phyloP scores from a whole-genome alignment of 2,329 filamentous ascomycete species.

The Xylaria arbuscula region DNA sequence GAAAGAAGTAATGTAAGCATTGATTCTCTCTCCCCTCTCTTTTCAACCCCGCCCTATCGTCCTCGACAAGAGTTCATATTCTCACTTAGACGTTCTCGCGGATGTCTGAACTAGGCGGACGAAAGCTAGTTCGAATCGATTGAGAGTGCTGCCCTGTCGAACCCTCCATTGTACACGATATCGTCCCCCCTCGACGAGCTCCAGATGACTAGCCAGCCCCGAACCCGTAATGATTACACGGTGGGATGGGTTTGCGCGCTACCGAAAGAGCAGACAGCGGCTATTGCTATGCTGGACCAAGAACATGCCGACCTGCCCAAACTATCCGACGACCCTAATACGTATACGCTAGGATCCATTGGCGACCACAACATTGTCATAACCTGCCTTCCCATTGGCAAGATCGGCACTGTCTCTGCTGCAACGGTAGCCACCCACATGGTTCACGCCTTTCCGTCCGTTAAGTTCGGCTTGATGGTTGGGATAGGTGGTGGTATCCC shows the following conservation, averaged over 20 bases:
- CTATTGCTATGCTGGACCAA: slow-evolving; percentile 19
- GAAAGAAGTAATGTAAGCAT: no score
- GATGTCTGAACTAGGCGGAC: no score
- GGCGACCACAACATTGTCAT: slow-evolving; percentile 43
- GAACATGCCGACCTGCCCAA: slow-evolving; percentile 3
- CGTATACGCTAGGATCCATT: slow-evolving; percentile 43
- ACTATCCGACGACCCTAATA: slow-evolving; percentile 27
- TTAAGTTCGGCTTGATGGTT: slow-evolving; percentile 56
- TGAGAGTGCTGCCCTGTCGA: no score
- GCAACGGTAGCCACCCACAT: slow-evolving; percentile 50
- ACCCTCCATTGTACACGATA: no score
- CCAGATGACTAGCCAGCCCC: slow-evolving; percentile 4
- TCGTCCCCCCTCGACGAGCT: no score
- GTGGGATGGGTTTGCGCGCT: slow-evolving; percentile 21
- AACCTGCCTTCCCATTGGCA: slow-evolving; percentile 41
- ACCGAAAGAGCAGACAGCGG: slow-evolving; percentile 9
- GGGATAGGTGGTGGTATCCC: slow-evolving; percentile 53
- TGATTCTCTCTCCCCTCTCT: no score
- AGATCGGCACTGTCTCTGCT: slow-evolving; percentile 50
- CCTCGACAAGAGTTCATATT: no score
- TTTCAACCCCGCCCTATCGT: no score
- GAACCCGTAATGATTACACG: slow-evolving; percentile 11
- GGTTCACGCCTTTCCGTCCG: slow-evolving; percentile 48
- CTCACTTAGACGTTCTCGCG: no score
- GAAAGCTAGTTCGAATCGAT: no score